Evolutionary conservation across 371 early-diverging fungal genomes (phyloP), one percentile per base, ranked within the genome.

Genomic region (Actinomortierella wolfii): DNA sequence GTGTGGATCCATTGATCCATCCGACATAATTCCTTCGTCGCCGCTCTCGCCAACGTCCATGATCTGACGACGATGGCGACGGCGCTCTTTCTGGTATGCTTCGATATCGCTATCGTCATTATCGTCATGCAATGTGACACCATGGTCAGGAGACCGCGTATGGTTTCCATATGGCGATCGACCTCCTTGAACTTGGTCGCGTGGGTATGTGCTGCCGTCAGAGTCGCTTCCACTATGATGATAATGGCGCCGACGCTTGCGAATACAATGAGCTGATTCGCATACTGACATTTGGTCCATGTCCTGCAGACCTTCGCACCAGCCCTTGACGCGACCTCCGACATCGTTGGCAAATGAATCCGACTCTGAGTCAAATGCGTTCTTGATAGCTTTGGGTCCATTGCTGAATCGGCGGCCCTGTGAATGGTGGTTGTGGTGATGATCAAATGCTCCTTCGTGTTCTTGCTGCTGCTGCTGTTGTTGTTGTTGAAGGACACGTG

Each of bases 31-130:
- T 6, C 64, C 70, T 17, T 59, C 59, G 18, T 64, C 70, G 14
- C 52, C 59, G 8, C 47, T 51, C 25, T 29, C 53, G 11, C 26
- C 48, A 20, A 18, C 47, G 11, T 34, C 34, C 34, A 34, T 34
- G 34, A 34, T 42, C 45, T 24, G 54, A 34, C 24, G 50, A 18
- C 34, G 57, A n/a, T 46, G 48, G 56, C 53, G 67, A 23, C 7
- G 59, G 28, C 46, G 43, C 29, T 43, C 28, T 8, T 60, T 46
- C 17, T 61, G 64, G 62, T 61, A 71, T 18, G 51, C 57, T n/a
- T 71, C 71, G 4, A 71, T 58, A 59, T 71, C 71, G 14, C 71
- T 66, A 24, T 71, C 71, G 40, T 65, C 71, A 11, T 53, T 62
- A 29, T 57, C 54, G 1, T 44, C 29, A 24, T 43, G 43, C 2